Base-by-base conservation (phyloP, 345 rosid genomes). In the Atalantia buxifolia region DNA sequence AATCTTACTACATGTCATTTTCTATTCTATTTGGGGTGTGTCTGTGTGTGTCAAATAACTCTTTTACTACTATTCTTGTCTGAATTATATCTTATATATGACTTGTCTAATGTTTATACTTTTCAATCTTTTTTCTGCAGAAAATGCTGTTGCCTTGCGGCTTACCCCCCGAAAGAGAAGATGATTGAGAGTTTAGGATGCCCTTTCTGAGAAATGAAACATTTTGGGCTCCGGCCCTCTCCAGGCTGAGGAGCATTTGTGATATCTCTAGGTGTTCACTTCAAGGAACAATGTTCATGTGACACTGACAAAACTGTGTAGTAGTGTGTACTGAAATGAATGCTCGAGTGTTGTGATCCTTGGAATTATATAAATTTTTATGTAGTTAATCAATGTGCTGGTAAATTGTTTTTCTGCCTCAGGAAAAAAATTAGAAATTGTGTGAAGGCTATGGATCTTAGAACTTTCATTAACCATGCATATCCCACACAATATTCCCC, bases 101-200 rank as follows among this genome's bases (percentile, higher is more conserved):
- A 24, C 21, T 25, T 1, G 2, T 22, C 65, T 33, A n/a, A 50
- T 69, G 55, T 38, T 45, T 48, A 27, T 50, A n/a, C 27, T 12
- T 65, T 50, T 2, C n/a, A 19, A n/a, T 19, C 53, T 71, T 4
- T 4, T 2, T 53, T 81, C 35, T 83, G 89, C 87, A 96, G 97
- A 96, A 96, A 96, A 94, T 96, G 98, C 99, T 93, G 66, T 57
- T 91, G 84, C 99, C 98, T 14, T 93, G 98, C n/a, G 97, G 99
- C 59, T 86, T 95, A 45, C 96, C 99, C 16, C 99, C 96, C 1
- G 97, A 95, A 78, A 92, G 98, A 88, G 98, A 92, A 89, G 98
- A 92, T 45, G 98, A 93, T 62, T 93, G 78, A 77, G 67, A 30
- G 18, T 12, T 45, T 45, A 13, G 50, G 50, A 53, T 64, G 30